Evolutionary conservation across 1,139 yeast genomes (phyloP).

Genomic region (Geotrichum bryndzae): DNA sequence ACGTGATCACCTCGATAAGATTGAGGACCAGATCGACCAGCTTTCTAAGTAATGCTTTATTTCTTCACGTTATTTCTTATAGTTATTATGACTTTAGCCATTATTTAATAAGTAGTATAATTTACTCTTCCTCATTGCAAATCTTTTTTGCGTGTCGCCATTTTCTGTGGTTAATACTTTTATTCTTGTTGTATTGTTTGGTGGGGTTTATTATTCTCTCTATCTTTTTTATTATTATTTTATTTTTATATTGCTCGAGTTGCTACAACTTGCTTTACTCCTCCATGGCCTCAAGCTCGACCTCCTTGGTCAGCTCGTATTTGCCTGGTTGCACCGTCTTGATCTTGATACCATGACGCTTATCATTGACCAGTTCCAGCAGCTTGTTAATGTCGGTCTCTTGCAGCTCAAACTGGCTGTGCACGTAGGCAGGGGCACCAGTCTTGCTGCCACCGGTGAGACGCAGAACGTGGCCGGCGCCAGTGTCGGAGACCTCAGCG

Average conservation of each 20-base stretch:
- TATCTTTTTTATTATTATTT: neutral
- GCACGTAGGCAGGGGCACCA: conserved; percentile 77
- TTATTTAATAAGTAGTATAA: neutral
- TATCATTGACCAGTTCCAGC: conserved; percentile 24
- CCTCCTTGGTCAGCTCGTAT: conserved; percentile 12
- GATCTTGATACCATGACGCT: conserved; percentile 28
- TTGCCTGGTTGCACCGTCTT: conserved; percentile 30
- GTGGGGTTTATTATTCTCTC: neutral
- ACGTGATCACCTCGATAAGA: conserved; percentile 37
- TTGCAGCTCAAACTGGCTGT: conserved; percentile 48
- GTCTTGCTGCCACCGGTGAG: conserved; percentile 71
- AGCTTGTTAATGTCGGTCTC: conserved; percentile 29
- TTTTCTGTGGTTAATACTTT: neutral
- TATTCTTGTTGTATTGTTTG: neutral
- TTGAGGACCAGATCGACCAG: conserved; percentile 25
- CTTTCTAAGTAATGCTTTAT: conserved; percentile 4
- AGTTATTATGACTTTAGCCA: neutral
- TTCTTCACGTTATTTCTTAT: neutral
- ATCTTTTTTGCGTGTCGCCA: neutral
- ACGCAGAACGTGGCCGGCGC: conserved; percentile 59
- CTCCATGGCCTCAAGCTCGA: conserved; percentile 10
- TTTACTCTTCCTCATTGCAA: neutral
- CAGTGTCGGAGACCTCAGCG: conserved; percentile 39
- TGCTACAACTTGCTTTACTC: conserved; percentile 1
- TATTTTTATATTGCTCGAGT: neutral